Evolutionary conservation across 2,329 filamentous ascomycete genomes (phyloP).

Genomic region (Periconia sp.): DNA sequence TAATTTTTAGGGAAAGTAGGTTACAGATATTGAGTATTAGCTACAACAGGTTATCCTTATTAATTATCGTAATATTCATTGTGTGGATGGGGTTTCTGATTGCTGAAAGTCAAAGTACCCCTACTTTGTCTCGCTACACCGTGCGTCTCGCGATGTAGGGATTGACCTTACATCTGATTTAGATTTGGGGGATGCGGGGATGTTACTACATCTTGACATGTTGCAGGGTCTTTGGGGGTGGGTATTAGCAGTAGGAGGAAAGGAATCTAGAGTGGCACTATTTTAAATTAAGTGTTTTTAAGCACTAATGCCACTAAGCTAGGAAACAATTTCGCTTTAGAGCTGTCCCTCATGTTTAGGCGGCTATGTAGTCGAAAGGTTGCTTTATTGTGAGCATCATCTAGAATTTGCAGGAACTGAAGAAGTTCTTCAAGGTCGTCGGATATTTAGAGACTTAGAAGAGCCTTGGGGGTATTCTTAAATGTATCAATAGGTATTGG

Average conservation of each 20-base stretch:
- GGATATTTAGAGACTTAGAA: no score
- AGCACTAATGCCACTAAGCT: not conserved
- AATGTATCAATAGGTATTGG: not conserved
- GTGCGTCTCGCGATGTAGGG: no score
- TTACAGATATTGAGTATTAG: slow-evolving; percentile 10
- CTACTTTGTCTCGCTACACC: no score
- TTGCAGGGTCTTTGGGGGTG: not conserved
- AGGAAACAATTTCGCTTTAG: not conserved
- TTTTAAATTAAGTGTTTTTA: not conserved
- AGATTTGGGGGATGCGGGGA: no score
- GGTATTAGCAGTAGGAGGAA: not conserved
- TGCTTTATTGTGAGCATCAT: not conserved
- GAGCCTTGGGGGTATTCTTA: not conserved
- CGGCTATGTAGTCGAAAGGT: not conserved
- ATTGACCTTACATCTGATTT: no score
- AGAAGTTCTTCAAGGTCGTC: not conserved
- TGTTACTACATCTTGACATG: no score
- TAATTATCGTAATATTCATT: slow-evolving; percentile 1
- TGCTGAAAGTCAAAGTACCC: no score
- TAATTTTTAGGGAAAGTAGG: slow-evolving; percentile 5
- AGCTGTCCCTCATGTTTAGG: not conserved
- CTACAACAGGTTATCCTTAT: slow-evolving; percentile 4
- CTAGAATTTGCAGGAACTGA: not conserved
- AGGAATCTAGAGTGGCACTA: not conserved
- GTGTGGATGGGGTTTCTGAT: no score